phyloP scores from a whole-genome alignment of 148 eudicot genomes.

The Persicaria maculosa region DNA sequence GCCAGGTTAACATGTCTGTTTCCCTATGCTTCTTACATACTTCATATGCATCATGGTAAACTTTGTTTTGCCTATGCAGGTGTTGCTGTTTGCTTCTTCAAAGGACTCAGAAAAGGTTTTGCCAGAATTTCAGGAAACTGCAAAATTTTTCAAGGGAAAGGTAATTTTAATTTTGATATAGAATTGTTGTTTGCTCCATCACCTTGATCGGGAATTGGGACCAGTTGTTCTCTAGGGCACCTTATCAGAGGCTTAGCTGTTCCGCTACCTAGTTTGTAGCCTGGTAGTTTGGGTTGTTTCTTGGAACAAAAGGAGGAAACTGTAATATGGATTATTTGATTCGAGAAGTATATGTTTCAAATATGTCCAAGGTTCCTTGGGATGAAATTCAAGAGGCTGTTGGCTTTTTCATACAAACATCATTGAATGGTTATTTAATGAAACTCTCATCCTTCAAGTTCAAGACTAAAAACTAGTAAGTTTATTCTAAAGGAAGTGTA shows the following conservation, averaged over 20 bases:
- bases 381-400: neutral
- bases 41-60: neutral
- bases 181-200: neutral
- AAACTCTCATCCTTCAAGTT: neutral
- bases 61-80: conserved; percentile 28
- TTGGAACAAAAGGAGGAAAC: neutral
- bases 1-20: neutral
- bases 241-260: no score
- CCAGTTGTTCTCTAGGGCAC: neutral
- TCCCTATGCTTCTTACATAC: neutral
- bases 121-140: conserved; percentile 70
- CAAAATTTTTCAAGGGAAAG: conserved; percentile 83
- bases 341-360: neutral
- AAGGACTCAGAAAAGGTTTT: conserved; percentile 58
- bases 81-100: conserved; percentile 72
- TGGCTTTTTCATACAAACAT: neutral
- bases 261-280: neutral
- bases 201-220: neutral
- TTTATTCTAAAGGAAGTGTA: neutral
- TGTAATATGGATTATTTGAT: neutral
- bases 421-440: neutral
- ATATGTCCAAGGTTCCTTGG: neutral
- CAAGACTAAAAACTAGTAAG: neutral
- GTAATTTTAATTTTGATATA: conserved; percentile 25
- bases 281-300: neutral